Evolutionary conservation across 1,284 basidiomycete genomes (phyloP), one percentile per base, ranked within the genome.

Genomic region (Trichosporon faecale): DNA sequence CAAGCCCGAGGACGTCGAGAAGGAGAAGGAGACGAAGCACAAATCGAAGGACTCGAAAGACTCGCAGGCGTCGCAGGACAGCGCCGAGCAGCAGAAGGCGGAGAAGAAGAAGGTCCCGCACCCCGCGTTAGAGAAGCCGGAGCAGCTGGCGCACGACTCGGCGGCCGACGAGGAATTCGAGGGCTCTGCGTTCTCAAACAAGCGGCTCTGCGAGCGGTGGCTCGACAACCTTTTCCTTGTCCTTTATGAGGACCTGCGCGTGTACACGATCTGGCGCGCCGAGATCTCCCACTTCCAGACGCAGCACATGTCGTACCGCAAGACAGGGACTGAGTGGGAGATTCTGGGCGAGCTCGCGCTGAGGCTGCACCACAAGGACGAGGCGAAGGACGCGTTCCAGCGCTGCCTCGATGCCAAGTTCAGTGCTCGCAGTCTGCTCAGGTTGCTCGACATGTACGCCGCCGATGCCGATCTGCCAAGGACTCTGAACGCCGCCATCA

Each of bases 281-380:
- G 97, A 99, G 80, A 91, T 98, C n/a, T 94, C 94, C 0, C 96
- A 99, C 80, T 99, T 97, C 88, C 97, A 96, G 80, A 94, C 92
- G 0, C 96, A 98, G 73, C 82, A 96, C 76, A 91, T 98, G 72
- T 94, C 95, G 0, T 99, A 98, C 81, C 89, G 93, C 73, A 98
- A 98, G 86, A 98, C 96, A 0, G 94, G 93, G 0, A 86, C 94
- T 18, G 96, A 99, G 84, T 99, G 97, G 96, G 96, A 99, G 85
- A 98, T 99, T 65, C 86, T 99, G 2, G 97, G 96, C 35, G 97
- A 99, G 79, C 86, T 99, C 8, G 96, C 95, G 0, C 80, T 91
- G 44, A 89, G 96, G 11, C 82, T 99, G 71, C 92, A 98, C 78
- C 97, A 98, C 85, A 95, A 93, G 82, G 96, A 98, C 78, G 97